Evolutionary conservation across 1,284 basidiomycete genomes (phyloP), one percentile per base, ranked within the genome.

Genomic region (Pseudomicrostroma phylloplanum): DNA sequence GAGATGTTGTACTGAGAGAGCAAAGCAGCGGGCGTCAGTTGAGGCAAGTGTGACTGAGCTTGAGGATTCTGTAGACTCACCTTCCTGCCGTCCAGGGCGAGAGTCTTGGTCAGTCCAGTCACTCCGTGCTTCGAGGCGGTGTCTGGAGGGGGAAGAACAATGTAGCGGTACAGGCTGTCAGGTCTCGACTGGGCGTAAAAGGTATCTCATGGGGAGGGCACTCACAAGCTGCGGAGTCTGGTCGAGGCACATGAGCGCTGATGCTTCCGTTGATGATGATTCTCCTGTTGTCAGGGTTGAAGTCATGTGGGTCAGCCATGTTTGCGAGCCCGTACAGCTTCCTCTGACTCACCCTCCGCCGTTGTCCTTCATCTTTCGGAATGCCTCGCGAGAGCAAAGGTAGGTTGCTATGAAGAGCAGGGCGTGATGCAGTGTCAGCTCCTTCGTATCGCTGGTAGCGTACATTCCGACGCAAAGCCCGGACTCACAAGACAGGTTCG

Each of bases 181-280:
- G 46, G 23, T 41, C 51, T n/a, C 6, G 6, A 9, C 53, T n/a
- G 0, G n/a, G 6, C 19, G 12, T 58, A 17, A 4, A 4, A 6
- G 6, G 49, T 26, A 15, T 19, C 26, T 57, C 56, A 53, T n/a
- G 2, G 17, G 19, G 56, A 43, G 4, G 4, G 6, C 11, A 55
- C 62, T 55, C 36, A 65, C 60, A 65, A 12, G 62, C 54, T 15
- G 41, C 17, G 7, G 62, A 64, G 21, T 63, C 41, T 23, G 72
- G 72, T 11, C 70, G 57, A 1, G 72, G 71, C 36, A 66, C 65
- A 25, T 70, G 54, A 9, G 71, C 68, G 57, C 67, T 69, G 57
- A 74, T 68, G 42, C 65, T 67, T 43, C 72, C 72, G 48, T 74
- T 74, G 56, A 70, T 67, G 56, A 74, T 69, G 66, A 74, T 71